A percentile compares a stretch with the other conserved stretches of the same genome.
phyloP scores from a whole-genome alignment of 352 stramenopile genomes.

The Pythium myriotylum region DNA sequence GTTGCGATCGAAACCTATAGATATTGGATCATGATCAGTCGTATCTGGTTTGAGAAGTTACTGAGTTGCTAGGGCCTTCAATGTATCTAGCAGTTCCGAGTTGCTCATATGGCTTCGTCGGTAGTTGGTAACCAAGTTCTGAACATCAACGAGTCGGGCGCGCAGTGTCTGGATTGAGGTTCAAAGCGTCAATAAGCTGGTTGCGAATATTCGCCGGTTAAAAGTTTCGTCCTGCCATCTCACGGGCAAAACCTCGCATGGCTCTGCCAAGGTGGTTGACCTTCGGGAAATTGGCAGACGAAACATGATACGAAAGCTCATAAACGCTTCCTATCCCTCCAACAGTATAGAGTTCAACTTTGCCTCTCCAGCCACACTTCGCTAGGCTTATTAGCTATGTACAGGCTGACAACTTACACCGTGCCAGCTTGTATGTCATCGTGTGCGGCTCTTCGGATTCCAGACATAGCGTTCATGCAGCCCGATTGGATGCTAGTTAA shows the following conservation, averaged over 20 bases:
- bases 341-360: not conserved
- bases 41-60: not conserved
- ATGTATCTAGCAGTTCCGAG: conserved; percentile 8
- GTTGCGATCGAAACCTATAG: conserved; percentile 12
- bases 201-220: conserved; percentile 12
- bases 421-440: too few relatives aligned
- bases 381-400: too few relatives aligned
- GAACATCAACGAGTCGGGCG: conserved; percentile 7
- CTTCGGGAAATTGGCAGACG: not conserved
- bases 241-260: conserved; percentile 3
- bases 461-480: too few relatives aligned
- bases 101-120: conserved; percentile 17
- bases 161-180: not conserved
- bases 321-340: not conserved
- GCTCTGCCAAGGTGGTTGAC: conserved; percentile 4
- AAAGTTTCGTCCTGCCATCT: conserved; percentile 1
- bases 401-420: too few relatives aligned
- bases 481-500: too few relatives aligned
- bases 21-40: not conserved
- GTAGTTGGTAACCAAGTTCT: conserved; percentile 17
- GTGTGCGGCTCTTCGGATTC: too few relatives aligned
- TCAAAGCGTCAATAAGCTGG: conserved; percentile 2
- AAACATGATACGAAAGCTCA: not conserved
- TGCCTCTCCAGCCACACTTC: conserved; percentile 2
- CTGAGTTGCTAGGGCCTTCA: not conserved